These are phyloP conservation scores for Pseudopithomyces chartarum DNA, from an alignment of 2,329 filamentous ascomycete genomes.

Conservation along the genomic window DNA sequence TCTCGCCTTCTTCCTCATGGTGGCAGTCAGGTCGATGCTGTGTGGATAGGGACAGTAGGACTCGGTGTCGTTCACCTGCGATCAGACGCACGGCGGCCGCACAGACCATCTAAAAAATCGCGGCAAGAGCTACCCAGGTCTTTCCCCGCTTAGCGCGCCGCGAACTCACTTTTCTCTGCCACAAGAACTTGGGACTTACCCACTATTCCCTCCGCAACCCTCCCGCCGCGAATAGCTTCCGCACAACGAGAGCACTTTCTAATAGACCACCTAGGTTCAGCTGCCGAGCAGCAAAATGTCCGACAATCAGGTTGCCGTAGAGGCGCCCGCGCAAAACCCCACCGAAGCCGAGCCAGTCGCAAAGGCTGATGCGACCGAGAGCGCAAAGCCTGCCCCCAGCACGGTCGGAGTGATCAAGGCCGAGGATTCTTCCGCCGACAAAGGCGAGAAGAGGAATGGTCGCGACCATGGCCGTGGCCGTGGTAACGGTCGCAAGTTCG, in stretches of 20 bases:
- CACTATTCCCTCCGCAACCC: not conserved
- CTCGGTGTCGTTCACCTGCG: not conserved
- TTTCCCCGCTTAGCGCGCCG: conserved; percentile 16
- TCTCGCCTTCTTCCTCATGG: conserved; percentile 56
- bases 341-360: conserved; percentile 9
- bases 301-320: conserved; percentile 22
- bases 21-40: conserved; percentile 21
- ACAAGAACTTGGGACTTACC: not conserved
- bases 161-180: conserved; percentile 12
- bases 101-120: conserved; percentile 8
- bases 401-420: conserved; percentile 22
- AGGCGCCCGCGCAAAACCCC: conserved; percentile 24
- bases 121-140: conserved; percentile 8
- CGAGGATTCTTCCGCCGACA: conserved; percentile 16
- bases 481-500: conserved; percentile 5
- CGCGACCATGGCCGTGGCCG: no score
- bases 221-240: not conserved
- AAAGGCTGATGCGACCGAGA: conserved; percentile 8
- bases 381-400: conserved; percentile 20
- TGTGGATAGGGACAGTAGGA: conserved; percentile 8
- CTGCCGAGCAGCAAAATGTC: conserved; percentile 22
- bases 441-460: not conserved
- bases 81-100: not conserved
- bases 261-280: conserved; percentile 13
- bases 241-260: conserved; percentile 2